Percentiles rank a stretch among this genome's conserved stretches.
phyloP scores from a whole-genome alignment of 441 rosid genomes.

The Populus hybrid region DNA sequence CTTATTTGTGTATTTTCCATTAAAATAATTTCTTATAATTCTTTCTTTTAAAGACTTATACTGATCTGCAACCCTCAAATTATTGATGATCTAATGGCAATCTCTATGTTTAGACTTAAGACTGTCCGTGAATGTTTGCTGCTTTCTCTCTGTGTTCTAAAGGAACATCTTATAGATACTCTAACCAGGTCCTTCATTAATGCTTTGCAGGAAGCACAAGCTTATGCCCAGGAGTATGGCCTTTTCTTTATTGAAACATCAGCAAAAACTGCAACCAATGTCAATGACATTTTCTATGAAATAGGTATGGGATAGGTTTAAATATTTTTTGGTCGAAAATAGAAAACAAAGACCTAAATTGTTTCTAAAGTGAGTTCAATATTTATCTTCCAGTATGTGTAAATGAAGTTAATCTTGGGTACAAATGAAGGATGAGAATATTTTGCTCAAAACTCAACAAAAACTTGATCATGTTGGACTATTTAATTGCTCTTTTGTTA shows the following conservation, averaged over 20 bases:
- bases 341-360: not conserved
- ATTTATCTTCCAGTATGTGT: not conserved
- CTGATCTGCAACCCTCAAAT: not conserved
- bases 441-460: not conserved
- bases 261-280: conserved; percentile 88
- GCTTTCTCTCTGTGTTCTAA: not conserved
- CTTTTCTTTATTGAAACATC: conserved; percentile 98
- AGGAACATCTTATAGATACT: not conserved
- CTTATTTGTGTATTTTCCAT: not conserved
- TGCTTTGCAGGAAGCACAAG: conserved; percentile 72
- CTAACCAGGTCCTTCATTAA: not conserved
- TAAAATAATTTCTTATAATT: no score
- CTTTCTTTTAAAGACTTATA: not conserved
- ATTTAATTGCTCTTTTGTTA: not conserved
- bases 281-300: conserved; percentile 85
- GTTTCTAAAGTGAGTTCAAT: not conserved
- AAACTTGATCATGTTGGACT: not conserved
- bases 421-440: not conserved
- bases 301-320: conserved; percentile 48
- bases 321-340: not conserved
- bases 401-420: not conserved
- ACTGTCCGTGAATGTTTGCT: not conserved
- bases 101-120: not conserved
- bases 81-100: not conserved
- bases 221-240: conserved; percentile 76